Conservation (phyloP, 345 rosid genomes). For the Ceriops tagal region DNA sequence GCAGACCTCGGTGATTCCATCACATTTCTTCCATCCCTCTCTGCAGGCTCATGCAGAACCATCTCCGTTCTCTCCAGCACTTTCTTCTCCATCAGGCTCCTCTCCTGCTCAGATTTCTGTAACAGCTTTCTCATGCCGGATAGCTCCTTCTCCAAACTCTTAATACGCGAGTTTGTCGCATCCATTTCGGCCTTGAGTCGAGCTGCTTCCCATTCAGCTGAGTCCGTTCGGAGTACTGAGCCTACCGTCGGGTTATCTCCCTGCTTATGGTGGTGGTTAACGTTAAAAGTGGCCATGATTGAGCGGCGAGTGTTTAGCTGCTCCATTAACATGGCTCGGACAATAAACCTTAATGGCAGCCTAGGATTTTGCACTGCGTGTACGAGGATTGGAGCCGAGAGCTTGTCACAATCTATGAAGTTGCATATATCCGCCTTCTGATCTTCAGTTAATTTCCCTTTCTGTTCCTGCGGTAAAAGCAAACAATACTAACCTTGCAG, state of each 20-base stretch:
- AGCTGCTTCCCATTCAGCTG: slow-evolving; percentile 50
- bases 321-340: slow-evolving; percentile 78
- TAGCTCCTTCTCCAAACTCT: slow-evolving; percentile 65
- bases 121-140: slow-evolving; percentile 52
- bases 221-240: slow-evolving; percentile 64
- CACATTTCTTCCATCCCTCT: slow-evolving; percentile 9
- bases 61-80: neutral
- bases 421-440: slow-evolving; percentile 57
- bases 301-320: slow-evolving; percentile 74
- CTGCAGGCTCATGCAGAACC: neutral
- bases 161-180: slow-evolving; percentile 57
- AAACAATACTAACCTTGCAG: no score
- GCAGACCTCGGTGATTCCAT: slow-evolving; percentile 36
- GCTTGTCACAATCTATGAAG: slow-evolving; percentile 66
- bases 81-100: slow-evolving; percentile 19
- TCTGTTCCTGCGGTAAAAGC: slow-evolving; percentile 37
- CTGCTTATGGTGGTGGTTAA: slow-evolving; percentile 8
- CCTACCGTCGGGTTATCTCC: slow-evolving; percentile 46
- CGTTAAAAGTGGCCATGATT: slow-evolving; percentile 30
- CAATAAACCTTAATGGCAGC: slow-evolving; percentile 73
- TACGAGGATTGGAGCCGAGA: slow-evolving; percentile 58
- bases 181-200: slow-evolving; percentile 67
- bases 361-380: slow-evolving; percentile 79
- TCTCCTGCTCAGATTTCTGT: slow-evolving; percentile 30
- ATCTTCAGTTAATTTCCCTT: slow-evolving; percentile 56